phyloP scores from a whole-genome alignment of 805 yeast species.

The Cyberlindnera xishuangbannaensis region DNA sequence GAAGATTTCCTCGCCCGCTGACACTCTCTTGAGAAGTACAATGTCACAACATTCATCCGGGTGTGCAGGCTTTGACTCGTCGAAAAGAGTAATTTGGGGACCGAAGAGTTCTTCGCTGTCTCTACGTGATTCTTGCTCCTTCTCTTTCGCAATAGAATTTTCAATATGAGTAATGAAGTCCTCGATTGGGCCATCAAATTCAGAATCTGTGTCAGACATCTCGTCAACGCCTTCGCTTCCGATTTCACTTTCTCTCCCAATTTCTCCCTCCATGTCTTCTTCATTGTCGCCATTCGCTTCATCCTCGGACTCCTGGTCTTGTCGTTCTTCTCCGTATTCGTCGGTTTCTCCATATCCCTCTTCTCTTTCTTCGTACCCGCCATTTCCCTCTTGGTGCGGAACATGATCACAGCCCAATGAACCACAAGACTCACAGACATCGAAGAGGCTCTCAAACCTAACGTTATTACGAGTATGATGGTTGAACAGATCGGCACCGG shows the following conservation, averaged over 20 bases:
- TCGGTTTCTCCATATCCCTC: conserved; percentile 9
- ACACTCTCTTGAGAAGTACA: conserved; percentile 38
- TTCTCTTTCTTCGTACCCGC: conserved; percentile 6
- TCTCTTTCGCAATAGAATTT: conserved; percentile 10
- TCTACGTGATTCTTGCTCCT: conserved; percentile 15
- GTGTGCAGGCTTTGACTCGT: conserved; percentile 30
- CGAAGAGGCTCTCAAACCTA: conserved; percentile 54
- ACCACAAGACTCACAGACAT: conserved; percentile 51
- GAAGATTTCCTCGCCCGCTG: conserved; percentile 55
- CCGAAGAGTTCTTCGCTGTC: conserved; percentile 12
- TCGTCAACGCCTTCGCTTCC: conserved; percentile 16
- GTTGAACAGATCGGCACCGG: conserved; percentile 88
- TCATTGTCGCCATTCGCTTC: conserved; percentile 8
- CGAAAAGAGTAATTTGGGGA: conserved; percentile 9
- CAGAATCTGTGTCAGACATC: conserved; percentile 19
- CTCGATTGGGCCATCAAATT: conserved; percentile 23
- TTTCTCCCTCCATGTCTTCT: conserved; percentile 17
- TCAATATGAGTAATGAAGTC: conserved; percentile 28
- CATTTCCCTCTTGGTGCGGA: conserved; percentile 8
- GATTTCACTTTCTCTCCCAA: conserved; percentile 13
- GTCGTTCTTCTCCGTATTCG: conserved; percentile 10
- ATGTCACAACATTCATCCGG: conserved; percentile 70
- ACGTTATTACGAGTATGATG: conserved; percentile 61
- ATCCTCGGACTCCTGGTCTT: conserved; percentile 4
- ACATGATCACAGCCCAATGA: conserved; percentile 31